Base-by-base conservation (phyloP, 225 moss, liverwort and hornwort genomes). In the Takakia lepidozioides region DNA sequence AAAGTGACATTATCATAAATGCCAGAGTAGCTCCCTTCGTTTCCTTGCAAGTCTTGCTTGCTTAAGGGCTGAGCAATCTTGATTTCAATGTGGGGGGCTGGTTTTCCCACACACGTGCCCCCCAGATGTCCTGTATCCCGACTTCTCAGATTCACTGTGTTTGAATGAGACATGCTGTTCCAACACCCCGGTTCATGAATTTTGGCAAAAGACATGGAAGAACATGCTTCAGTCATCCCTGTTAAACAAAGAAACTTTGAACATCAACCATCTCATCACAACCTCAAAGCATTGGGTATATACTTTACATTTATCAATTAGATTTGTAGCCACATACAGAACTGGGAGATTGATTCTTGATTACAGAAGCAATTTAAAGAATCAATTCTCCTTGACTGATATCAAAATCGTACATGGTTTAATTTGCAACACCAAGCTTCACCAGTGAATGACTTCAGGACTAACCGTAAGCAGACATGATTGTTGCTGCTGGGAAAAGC, bases 211-310 rank as follows among this genome's bases (percentile, higher is more conserved):
- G 91, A 87, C 78, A 98, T 98, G 44, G 87, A 85, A 34, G 98
- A 98, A 68, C 98, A 87, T 27, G 98, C 85, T 71, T 98, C 98
- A 42, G 98, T 98, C 98, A 98, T 98, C 20, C 98, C 95, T 95
- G 62, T 27, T 51, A 16, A 16, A 32, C 23, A 15, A 50, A 30
- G 17, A 9, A 1, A 17, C n/a, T n/a, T n/a, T n/a, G n/a, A n/a
- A n/a, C n/a, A n/a, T n/a, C n/a, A n/a, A n/a, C n/a, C n/a, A n/a
- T n/a, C n/a, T n/a, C n/a, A n/a, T n/a, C n/a, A n/a, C n/a, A n/a
- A n/a, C n/a, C n/a, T n/a, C n/a, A n/a, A n/a, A n/a, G n/a, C n/a
- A n/a, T n/a, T n/a, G n/a, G n/a, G n/a, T n/a, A n/a, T n/a, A n/a
- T n/a, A n/a, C n/a, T n/a, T n/a, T n/a, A n/a, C n/a, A n/a, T n/a